phyloP scores from a whole-genome alignment of 345 rosid species.

The Xanthoceras sorbifolium region DNA sequence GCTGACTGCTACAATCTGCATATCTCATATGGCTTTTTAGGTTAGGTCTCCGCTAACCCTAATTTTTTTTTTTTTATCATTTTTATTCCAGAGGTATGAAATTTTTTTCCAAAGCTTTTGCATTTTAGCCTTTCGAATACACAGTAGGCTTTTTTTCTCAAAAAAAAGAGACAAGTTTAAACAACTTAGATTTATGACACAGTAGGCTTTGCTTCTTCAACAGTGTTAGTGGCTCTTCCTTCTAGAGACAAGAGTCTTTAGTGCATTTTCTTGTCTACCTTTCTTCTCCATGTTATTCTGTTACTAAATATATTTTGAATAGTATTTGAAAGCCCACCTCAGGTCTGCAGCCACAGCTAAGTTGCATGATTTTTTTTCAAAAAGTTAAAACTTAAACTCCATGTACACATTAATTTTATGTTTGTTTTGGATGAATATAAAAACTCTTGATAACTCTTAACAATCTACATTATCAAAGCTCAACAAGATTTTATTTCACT shows the following conservation, averaged over 20 bases:
- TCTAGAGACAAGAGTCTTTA: slow-evolving; percentile 14
- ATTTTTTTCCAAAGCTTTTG: background rate
- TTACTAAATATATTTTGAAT: background rate
- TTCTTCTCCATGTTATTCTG: slow-evolving; percentile 15
- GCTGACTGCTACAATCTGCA: background rate
- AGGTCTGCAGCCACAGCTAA: slow-evolving; percentile 13
- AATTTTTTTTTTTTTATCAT: background rate
- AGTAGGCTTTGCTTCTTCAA: slow-evolving; percentile 12
- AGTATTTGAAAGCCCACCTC: slow-evolving; percentile 13
- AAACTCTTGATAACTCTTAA: background rate
- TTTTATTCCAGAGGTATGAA: slow-evolving; percentile 4
- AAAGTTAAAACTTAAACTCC: background rate
- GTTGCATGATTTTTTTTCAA: slow-evolving; percentile 1
- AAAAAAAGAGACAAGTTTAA: background rate
- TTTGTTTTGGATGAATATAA: background rate
- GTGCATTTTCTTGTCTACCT: slow-evolving; percentile 8
- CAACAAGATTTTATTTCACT: background rate
- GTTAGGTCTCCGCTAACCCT: slow-evolving; percentile 8
- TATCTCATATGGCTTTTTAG: background rate
- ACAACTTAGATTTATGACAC: slow-evolving; percentile 9
- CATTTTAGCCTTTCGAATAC: background rate
- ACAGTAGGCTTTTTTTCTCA: background rate
- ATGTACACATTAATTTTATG: background rate
- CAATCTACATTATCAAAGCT: background rate
- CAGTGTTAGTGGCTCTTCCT: slow-evolving; percentile 13